A percentile compares a stretch with the other conserved stretches of the same genome.
These are phyloP conservation scores for Candida ulmi DNA, from an alignment of 805 yeast species.

Conservation along the genomic window DNA sequence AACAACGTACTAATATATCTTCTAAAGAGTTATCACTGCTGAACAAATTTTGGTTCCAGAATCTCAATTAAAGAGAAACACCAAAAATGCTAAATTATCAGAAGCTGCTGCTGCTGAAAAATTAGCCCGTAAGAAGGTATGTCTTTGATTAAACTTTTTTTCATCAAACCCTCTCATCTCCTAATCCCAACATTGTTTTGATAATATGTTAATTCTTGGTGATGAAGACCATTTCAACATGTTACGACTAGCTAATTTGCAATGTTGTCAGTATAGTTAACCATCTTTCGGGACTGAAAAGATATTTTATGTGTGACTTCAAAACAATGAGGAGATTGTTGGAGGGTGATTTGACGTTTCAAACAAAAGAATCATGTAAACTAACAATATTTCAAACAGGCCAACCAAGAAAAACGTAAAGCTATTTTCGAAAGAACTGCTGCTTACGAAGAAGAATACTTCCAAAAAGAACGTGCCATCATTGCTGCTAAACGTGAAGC, in stretches of 20 bases:
- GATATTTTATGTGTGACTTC: constrained; percentile 4
- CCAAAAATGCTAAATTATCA: constrained; percentile 71
- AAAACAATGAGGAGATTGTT: background rate
- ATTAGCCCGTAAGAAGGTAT: constrained; percentile 74
- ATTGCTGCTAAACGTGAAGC: constrained; percentile 88
- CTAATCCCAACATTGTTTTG: background rate
- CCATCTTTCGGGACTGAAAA: constrained; percentile 76
- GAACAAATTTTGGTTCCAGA: constrained; percentile 59
- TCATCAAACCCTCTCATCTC: background rate
- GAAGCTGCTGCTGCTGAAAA: constrained; percentile 78
- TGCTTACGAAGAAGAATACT: constrained; percentile 94
- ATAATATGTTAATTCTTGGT: constrained; percentile 9
- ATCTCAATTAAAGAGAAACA: constrained; percentile 77
- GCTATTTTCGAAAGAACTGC: constrained; percentile 90
- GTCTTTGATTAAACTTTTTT: constrained; percentile 37
- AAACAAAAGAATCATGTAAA: background rate
- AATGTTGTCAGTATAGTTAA: constrained; percentile 63
- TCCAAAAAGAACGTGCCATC: constrained; percentile 84
- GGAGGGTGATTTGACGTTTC: no score
- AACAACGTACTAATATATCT: no score
- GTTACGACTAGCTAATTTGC: constrained; percentile 56
- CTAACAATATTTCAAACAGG: constrained; percentile 27
- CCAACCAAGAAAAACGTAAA: constrained; percentile 53
- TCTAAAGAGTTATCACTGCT: constrained; percentile 27
- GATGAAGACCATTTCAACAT: constrained; percentile 46